These are phyloP conservation scores for Centella asiatica DNA, from an alignment of 129 eudicot genomes.

Conservation along the genomic window DNA sequence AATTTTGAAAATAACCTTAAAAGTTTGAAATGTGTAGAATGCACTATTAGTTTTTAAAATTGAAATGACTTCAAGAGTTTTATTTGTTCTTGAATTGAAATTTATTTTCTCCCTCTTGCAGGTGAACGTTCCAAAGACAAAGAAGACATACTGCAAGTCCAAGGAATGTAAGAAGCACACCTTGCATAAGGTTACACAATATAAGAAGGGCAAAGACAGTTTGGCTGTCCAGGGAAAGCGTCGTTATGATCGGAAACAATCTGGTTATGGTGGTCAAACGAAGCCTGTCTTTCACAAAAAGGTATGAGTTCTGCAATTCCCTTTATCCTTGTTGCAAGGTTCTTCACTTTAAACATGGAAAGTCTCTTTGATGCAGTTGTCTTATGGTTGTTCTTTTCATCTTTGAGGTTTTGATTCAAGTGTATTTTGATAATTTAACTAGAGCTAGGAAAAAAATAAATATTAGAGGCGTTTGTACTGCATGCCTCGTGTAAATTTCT, in stretches of 20 bases:
- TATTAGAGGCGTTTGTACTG: neutral
- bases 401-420: too few relatives aligned
- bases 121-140: constrained; percentile 19
- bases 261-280: constrained; percentile 21
- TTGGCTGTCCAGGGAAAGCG: constrained; percentile 21
- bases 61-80: neutral
- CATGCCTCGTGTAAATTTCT: too few relatives aligned
- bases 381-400: too few relatives aligned
- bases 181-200: constrained; percentile 17
- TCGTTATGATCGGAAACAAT: constrained; percentile 18
- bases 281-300: constrained; percentile 18
- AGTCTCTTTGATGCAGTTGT: neutral
- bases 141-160: constrained; percentile 22
- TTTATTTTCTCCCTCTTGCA: neutral
- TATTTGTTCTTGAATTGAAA: neutral
- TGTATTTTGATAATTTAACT: too few relatives aligned
- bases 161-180: constrained; percentile 17
- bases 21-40: too few relatives aligned
- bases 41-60: too few relatives aligned
- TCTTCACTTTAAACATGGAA: too few relatives aligned
- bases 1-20: too few relatives aligned
- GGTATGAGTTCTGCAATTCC: neutral
- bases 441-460: too few relatives aligned
- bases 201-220: constrained; percentile 17
- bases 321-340: neutral